These are phyloP conservation scores for Malassezia cuniculi DNA, from an alignment of 1,284 basidiomycete species.

Conservation along the genomic window DNA sequence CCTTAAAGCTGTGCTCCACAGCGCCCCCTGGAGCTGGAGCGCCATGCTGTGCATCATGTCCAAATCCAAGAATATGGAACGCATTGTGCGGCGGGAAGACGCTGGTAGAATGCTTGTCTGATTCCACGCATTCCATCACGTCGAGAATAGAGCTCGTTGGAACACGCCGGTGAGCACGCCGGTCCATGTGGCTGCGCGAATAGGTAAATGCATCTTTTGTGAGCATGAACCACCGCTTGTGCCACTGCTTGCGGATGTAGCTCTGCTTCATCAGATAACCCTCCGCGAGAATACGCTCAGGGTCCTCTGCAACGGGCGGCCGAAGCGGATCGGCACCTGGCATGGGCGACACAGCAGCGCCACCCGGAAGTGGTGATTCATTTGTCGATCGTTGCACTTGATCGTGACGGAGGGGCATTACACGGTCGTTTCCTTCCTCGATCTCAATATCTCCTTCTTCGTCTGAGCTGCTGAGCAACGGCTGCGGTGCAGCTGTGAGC, in stretches of 20 bases:
- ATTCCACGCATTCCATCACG: slow-evolving; percentile 61
- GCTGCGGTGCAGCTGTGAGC: neutral
- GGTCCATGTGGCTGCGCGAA: slow-evolving; percentile 50
- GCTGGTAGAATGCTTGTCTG: neutral
- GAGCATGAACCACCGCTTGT: slow-evolving; percentile 56
- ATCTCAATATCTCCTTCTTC: slow-evolving; percentile 37
- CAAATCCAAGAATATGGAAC: too few species aligned
- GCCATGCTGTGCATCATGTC: too few species aligned
- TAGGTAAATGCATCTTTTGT: slow-evolving; percentile 44
- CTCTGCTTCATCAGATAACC: slow-evolving; percentile 97
- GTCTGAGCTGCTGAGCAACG: slow-evolving; percentile 26
- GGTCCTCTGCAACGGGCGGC: slow-evolving; percentile 15
- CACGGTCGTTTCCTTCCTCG: slow-evolving; percentile 31
- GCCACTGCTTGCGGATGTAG: slow-evolving; percentile 79
- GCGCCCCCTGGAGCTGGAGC: too few species aligned
- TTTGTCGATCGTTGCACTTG: slow-evolving; percentile 8
- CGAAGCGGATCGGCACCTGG: neutral
- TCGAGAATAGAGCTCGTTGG: slow-evolving; percentile 75
- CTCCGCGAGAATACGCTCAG: slow-evolving; percentile 45
- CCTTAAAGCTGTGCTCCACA: slow-evolving; percentile 73
- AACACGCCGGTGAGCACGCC: slow-evolving; percentile 72
- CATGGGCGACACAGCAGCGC: neutral
- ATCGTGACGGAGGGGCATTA: slow-evolving; percentile 27
- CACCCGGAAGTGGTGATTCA: too few species aligned
- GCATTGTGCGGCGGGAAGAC: neutral